Evolutionary conservation across 345 rosid genomes (phyloP).

Genomic region (Eucalyptus tenuipes): DNA sequence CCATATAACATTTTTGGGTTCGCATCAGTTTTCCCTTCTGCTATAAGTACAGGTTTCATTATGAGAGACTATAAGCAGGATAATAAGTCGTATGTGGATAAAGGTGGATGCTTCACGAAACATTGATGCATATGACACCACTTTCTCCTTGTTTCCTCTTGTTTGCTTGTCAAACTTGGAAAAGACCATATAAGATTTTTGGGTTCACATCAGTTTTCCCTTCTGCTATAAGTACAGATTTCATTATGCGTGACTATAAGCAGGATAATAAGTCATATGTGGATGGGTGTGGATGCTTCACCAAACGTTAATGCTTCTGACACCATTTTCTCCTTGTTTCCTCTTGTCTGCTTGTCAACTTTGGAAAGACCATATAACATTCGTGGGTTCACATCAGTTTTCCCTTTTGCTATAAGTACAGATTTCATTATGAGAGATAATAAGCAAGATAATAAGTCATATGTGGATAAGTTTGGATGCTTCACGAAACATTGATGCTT

Average conservation of each 20-base stretch:
- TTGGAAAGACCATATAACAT: neutral
- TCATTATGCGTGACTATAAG: neutral
- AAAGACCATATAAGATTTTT: neutral
- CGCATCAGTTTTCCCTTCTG: neutral
- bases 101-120: neutral
- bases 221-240: neutral
- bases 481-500: neutral
- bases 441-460: neutral
- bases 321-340: neutral
- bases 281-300: neutral
- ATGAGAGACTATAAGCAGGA: neutral
- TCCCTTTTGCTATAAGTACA: neutral
- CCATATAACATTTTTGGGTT: neutral
- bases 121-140: neutral
- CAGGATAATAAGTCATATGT: neutral
- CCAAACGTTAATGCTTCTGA: neutral
- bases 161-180: neutral
- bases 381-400: neutral
- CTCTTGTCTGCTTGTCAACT: neutral
- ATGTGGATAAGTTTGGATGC: neutral
- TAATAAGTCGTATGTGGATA: neutral
- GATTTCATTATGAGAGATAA: neutral
- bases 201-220: neutral
- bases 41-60: neutral
- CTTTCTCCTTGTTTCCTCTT: neutral